phyloP scores from a whole-genome alignment of 106 monocot species.

The Narthecium ossifragum region DNA sequence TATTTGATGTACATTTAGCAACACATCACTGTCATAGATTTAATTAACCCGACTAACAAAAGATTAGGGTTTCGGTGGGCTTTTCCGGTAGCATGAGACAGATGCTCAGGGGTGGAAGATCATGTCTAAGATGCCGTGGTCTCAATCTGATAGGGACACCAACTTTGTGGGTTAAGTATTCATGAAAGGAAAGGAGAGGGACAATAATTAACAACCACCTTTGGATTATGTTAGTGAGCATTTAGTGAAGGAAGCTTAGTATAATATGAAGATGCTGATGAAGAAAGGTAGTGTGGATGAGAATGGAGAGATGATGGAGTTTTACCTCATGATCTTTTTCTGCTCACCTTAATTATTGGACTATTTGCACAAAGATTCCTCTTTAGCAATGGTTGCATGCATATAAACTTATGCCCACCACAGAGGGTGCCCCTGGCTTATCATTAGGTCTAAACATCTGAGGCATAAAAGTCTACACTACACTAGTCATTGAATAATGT shows the following conservation, averaged over 20 bases:
- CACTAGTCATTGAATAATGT: too few relatives aligned
- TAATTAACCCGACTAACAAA: too few relatives aligned
- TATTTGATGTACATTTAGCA: not conserved
- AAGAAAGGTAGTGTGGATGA: not conserved
- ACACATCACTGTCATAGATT: conserved; percentile 1
- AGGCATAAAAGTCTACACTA: too few relatives aligned
- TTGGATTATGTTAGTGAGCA: conserved; percentile 6
- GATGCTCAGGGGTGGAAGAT: not conserved
- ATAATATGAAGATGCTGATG: conserved; percentile 7
- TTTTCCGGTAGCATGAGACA: conserved; percentile 1
- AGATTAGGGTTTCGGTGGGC: not conserved
- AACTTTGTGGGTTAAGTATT: conserved; percentile 9
- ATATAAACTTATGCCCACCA: not conserved
- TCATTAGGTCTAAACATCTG: conserved; percentile 8
- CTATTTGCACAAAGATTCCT: conserved; percentile 6
- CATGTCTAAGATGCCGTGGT: conserved; percentile 4
- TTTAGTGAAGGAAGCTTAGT: not conserved
- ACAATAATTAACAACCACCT: conserved; percentile 6
- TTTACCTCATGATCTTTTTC: conserved; percentile 3
- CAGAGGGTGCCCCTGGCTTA: not conserved
- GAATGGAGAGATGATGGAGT: conserved; percentile 5
- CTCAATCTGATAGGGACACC: conserved; percentile 1
- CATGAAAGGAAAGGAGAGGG: conserved; percentile 1
- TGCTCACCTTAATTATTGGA: conserved; percentile 1
- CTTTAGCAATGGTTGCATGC: conserved; percentile 2